Evolutionary conservation across 208 protist species (phyloP), one percentile per base, ranked within the genome.

Genomic region (Angomonas ambiguus): DNA sequence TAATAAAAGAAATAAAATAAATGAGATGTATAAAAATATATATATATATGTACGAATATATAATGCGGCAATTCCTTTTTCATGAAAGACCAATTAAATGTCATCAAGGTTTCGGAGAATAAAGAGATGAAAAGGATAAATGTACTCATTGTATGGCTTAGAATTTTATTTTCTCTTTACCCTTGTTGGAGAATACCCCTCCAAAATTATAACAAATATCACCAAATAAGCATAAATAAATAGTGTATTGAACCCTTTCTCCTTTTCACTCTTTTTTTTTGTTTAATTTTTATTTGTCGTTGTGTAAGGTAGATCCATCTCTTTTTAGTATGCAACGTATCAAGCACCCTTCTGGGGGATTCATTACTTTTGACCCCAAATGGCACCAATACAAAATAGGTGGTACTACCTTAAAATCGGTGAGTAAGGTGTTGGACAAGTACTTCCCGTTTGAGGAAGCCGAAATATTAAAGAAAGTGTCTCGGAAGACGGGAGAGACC

Each of bases 391-490:
- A 95, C 81, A 85, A 79, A 48, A 31, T 93, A 27, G 72, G 76
- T 42, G 62, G 72, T 64, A 82, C 74, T 2, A 64, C 75, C 32
- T 80, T 95, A 30, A 77, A 78, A 45, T 88, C 84, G 33, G 89
- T 95, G 13, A 91, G 83, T n/a, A 89, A 89, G 53, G 62, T 95
- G 55, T 80, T 95, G 5, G 89, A 93, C 71, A 72, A 75, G 32
- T 82, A 90, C 68, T 95, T 95, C 59, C 89, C 89, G 28, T 95
- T 95, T 67, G 86, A 95, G 33, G 86, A 92, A 62, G 79, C 80
- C 60, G 74, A 76, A 24, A 76, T 91, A 41, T 67, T 91, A 13
- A 68, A 67, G 45, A 33, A 86, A 10, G 84, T 95, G 27, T 75
- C 83, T 0, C 76, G 71, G 45, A 95, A 95, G 45, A 89, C 83